These are phyloP conservation scores for Monosporascus sp. DNA, from an alignment of 2,329 filamentous ascomycete genomes.

Conservation along the genomic window DNA sequence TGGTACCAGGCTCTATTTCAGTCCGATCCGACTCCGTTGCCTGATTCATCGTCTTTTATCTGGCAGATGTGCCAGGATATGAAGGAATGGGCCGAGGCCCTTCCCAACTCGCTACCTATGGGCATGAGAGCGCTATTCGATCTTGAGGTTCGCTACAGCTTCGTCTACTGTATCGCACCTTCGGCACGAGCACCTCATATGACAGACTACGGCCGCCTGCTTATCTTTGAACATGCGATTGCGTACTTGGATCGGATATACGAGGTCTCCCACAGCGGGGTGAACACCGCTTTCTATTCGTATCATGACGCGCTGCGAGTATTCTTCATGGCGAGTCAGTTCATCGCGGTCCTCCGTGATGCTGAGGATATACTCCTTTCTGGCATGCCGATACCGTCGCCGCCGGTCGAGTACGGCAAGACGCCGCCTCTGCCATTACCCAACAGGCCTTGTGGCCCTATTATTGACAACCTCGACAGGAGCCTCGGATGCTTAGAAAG, in stretches of 20 bases:
- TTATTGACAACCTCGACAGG: slow-evolving; percentile 47
- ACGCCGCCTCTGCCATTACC: slow-evolving; percentile 50
- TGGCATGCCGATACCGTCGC: slow-evolving; percentile 39
- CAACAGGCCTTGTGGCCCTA: slow-evolving; percentile 32
- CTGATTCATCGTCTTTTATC: slow-evolving; percentile 64
- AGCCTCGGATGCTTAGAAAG: slow-evolving; percentile 51
- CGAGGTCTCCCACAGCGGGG: slow-evolving; percentile 54
- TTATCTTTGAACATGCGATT: slow-evolving; percentile 83
- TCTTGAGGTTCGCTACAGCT: slow-evolving; percentile 84
- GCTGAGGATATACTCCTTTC: slow-evolving; percentile 52
- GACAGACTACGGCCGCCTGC: slow-evolving; percentile 67
- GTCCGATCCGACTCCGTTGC: slow-evolving; percentile 62
- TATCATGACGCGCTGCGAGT: slow-evolving; percentile 84
- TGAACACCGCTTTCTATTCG: slow-evolving; percentile 65
- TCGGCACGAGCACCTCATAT: slow-evolving; percentile 68
- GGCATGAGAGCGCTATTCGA: slow-evolving; percentile 74
- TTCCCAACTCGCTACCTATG: slow-evolving; percentile 59
- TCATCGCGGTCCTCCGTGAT: slow-evolving; percentile 55
- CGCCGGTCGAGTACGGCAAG: slow-evolving; percentile 38
- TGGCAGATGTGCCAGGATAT: slow-evolving; percentile 73
- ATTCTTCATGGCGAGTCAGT: slow-evolving; percentile 66
- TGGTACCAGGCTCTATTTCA: slow-evolving; percentile 91
- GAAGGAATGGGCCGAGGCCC: slow-evolving; percentile 74
- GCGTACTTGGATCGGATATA: slow-evolving; percentile 75
- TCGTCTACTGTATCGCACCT: slow-evolving; percentile 81